A percentile compares a stretch with the other conserved stretches of the same genome.
These are phyloP conservation scores for Spencermartinsiella ligniputridi DNA, from an alignment of 1,139 yeast species.

Conservation along the genomic window DNA sequence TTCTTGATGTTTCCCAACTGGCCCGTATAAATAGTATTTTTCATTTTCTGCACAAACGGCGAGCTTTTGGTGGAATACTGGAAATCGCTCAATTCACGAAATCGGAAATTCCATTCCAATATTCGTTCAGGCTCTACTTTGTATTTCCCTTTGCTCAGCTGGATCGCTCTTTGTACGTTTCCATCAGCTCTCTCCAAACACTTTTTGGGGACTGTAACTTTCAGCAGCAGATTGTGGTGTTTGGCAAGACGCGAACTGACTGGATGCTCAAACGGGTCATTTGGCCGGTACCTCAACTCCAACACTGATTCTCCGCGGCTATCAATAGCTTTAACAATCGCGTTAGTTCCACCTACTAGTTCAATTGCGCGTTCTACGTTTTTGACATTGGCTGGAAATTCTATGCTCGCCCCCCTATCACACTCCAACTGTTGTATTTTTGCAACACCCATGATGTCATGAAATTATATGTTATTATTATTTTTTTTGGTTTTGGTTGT, in stretches of 20 bases:
- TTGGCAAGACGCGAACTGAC: conserved; percentile 43
- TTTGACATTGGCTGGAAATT: conserved; percentile 70
- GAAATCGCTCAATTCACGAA: conserved; percentile 85
- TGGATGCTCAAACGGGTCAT: conserved; percentile 81
- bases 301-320: conserved; percentile 42
- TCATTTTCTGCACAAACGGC: conserved; percentile 41
- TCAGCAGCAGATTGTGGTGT: conserved; percentile 65
- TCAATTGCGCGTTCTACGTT: conserved; percentile 59
- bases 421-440: neutral
- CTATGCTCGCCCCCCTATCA: conserved; percentile 37
- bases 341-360: conserved; percentile 71
- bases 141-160: conserved; percentile 28
- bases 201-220: conserved; percentile 64
- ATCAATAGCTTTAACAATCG: conserved; percentile 32
- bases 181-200: conserved; percentile 46
- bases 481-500: too few species aligned
- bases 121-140: conserved; percentile 61
- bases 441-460: neutral
- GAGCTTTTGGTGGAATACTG: conserved; percentile 66
- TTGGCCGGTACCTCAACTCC: conserved; percentile 58
- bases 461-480: too few species aligned
- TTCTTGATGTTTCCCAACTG: conserved; percentile 38
- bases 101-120: conserved; percentile 66
- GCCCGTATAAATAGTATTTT: conserved; percentile 40
- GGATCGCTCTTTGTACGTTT: conserved; percentile 50